A percentile compares a stretch with the other conserved stretches of the same genome.
These are phyloP conservation scores for Diplocarpon mali DNA, from an alignment of 2,329 filamentous ascomycete genomes.

Conservation along the genomic window DNA sequence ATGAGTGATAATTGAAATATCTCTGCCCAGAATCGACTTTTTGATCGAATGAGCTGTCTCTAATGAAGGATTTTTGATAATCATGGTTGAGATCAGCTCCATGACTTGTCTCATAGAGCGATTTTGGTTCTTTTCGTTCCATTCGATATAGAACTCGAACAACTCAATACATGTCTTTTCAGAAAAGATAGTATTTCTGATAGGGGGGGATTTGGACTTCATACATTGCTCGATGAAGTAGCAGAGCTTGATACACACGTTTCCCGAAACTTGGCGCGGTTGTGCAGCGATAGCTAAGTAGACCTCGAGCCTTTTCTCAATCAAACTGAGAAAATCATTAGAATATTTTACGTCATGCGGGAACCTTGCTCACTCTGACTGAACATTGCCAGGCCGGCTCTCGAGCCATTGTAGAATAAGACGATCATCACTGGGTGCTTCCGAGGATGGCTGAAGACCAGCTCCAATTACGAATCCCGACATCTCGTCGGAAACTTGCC, in stretches of 20 bases:
- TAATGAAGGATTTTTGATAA: constrained; percentile 38
- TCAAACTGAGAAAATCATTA: constrained; percentile 13
- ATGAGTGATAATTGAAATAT: constrained; percentile 48
- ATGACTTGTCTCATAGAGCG: constrained; percentile 52
- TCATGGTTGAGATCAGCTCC: constrained; percentile 42
- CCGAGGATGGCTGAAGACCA: neutral
- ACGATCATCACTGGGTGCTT: constrained; percentile 17
- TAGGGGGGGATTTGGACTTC: constrained; percentile 34
- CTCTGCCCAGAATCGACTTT: constrained; percentile 36
- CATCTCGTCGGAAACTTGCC: neutral
- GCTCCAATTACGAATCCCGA: neutral
- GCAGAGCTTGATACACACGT: constrained; percentile 48
- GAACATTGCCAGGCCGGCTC: constrained; percentile 27
- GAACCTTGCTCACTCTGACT: constrained; percentile 29
- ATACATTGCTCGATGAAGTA: constrained; percentile 50
- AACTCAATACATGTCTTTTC: constrained; percentile 36
- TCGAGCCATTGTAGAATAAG: constrained; percentile 33
- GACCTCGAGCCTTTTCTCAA: constrained; percentile 14
- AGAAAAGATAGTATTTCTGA: constrained; percentile 42
- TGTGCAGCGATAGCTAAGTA: constrained; percentile 28
- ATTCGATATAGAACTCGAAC: constrained; percentile 54
- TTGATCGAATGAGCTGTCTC: constrained; percentile 34
- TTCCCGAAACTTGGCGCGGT: constrained; percentile 43
- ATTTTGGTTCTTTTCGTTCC: constrained; percentile 55
- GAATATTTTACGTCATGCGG: constrained; percentile 3